Conservation (phyloP, 768 basidiomycete species). For the Imleria badia region DNA sequence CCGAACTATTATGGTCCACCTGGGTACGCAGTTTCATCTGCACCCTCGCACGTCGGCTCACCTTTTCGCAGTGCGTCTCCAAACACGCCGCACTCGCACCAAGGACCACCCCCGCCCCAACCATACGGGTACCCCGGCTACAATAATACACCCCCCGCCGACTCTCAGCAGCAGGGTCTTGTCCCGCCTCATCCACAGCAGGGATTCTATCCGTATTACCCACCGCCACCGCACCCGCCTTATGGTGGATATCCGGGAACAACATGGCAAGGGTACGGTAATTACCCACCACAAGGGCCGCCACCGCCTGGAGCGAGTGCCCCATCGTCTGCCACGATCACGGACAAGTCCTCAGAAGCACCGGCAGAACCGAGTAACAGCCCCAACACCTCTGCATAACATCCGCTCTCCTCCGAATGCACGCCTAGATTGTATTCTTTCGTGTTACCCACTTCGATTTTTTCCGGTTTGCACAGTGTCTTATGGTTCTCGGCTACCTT, state of each 20-base stretch:
- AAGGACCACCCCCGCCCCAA: slow-evolving; percentile 18
- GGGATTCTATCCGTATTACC: slow-evolving; percentile 35
- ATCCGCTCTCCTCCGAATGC: slow-evolving; percentile 2
- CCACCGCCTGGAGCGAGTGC: slow-evolving; percentile 18
- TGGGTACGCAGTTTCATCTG: slow-evolving; percentile 16
- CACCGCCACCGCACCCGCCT: slow-evolving; percentile 25
- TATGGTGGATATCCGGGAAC: slow-evolving; percentile 31
- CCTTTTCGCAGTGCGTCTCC: slow-evolving; percentile 21
- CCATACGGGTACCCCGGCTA: slow-evolving; percentile 27
- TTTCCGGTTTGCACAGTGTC: slow-evolving; percentile 12
- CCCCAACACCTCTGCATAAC: slow-evolving; percentile 22
- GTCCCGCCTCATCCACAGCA: slow-evolving; percentile 20
- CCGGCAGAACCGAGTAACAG: slow-evolving; percentile 17
- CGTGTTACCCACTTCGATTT: slow-evolving; percentile 14
- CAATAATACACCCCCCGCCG: slow-evolving; percentile 17
- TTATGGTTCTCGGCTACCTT: slow-evolving; percentile 10
- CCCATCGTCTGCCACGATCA: slow-evolving; percentile 12
- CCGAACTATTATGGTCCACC: slow-evolving; percentile 33
- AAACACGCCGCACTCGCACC: slow-evolving; percentile 23
- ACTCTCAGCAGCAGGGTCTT: slow-evolving; percentile 27
- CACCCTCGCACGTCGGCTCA: slow-evolving; percentile 10
- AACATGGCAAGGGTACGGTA: slow-evolving; percentile 32
- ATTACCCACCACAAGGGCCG: slow-evolving; percentile 31
- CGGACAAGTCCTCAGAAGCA: slow-evolving; percentile 28
- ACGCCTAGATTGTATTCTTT: slow-evolving; percentile 28